phyloP scores from a whole-genome alignment of 768 basidiomycete genomes.

The Asterophora parasitica region DNA sequence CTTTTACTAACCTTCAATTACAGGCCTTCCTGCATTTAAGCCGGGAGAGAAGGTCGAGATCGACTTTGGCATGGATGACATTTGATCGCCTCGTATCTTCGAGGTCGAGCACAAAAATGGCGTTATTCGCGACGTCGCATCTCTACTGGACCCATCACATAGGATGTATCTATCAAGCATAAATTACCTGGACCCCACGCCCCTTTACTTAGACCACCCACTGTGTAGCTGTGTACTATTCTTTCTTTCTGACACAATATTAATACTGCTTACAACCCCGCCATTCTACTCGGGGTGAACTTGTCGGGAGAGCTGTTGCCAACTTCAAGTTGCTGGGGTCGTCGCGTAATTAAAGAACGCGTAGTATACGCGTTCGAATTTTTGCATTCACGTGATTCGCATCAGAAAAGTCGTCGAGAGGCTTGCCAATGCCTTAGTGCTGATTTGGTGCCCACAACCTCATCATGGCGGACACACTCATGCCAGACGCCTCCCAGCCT shows the following conservation, averaged over 20 bases:
- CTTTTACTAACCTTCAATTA: slow-evolving; percentile 9
- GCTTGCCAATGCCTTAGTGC: too few species aligned
- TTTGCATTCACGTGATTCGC: too few species aligned
- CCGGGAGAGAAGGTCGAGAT: slow-evolving; percentile 98
- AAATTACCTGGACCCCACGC: not conserved
- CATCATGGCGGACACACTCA: slow-evolving; percentile 10
- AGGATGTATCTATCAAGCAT: slow-evolving; percentile 4
- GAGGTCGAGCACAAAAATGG: not conserved
- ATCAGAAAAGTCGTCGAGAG: too few species aligned
- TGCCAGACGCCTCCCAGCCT: slow-evolving; percentile 2
- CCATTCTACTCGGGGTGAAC: too few species aligned
- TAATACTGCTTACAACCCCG: too few species aligned
- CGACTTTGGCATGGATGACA: slow-evolving; percentile 83
- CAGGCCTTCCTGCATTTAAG: slow-evolving; percentile 96
- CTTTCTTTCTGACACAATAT: not conserved
- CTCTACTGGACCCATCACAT: not conserved
- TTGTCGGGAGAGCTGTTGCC: too few species aligned
- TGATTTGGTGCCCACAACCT: not conserved
- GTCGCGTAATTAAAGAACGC: too few species aligned
- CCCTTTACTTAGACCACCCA: not conserved
- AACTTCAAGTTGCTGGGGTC: too few species aligned
- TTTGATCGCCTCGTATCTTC: slow-evolving; percentile 37
- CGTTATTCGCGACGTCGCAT: not conserved
- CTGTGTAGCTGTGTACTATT: slow-evolving; percentile 1
- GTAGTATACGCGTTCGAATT: too few species aligned